Evolutionary conservation across 2,329 filamentous ascomycete genomes (phyloP).

Genomic region (Raffaelea albimanens): DNA sequence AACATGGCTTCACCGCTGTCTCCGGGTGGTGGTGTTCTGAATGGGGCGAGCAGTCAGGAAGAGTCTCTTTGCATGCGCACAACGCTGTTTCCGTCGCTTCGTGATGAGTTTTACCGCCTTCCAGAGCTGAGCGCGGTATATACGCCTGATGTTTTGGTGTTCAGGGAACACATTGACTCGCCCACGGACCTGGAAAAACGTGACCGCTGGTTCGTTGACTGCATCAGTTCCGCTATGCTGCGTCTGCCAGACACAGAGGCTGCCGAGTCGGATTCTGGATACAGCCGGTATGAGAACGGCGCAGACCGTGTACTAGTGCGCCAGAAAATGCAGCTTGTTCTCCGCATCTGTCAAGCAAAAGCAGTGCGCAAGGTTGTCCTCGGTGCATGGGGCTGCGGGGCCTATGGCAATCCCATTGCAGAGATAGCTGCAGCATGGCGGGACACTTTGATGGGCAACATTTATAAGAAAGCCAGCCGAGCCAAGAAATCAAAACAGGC

Average conservation of each 20-base stretch:
- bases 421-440: slow-evolving; percentile 50
- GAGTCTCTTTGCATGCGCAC: slow-evolving; percentile 53
- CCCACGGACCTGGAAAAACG: slow-evolving; percentile 28
- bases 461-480: slow-evolving; percentile 12
- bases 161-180: slow-evolving; percentile 25
- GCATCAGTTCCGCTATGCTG: slow-evolving; percentile 48
- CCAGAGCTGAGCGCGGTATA: slow-evolving; percentile 48
- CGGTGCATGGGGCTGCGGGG: slow-evolving; percentile 57
- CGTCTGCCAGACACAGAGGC: slow-evolving; percentile 39
- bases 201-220: slow-evolving; percentile 50
- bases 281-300: too few species aligned
- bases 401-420: slow-evolving; percentile 50
- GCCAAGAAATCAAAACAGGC: neutral
- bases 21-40: slow-evolving; percentile 51
- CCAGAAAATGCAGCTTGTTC: slow-evolving; percentile 47
- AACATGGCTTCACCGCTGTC: slow-evolving; percentile 56
- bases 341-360: slow-evolving; percentile 39
- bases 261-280: too few species aligned
- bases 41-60: slow-evolving; percentile 51
- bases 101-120: slow-evolving; percentile 49
- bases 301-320: slow-evolving; percentile 36
- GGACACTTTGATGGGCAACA: slow-evolving; percentile 19
- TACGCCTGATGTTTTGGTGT: slow-evolving; percentile 50
- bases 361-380: slow-evolving; percentile 42
- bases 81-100: slow-evolving; percentile 48